Conservation (phyloP, 345 rosid genomes). For the Acer yangbiense region DNA sequence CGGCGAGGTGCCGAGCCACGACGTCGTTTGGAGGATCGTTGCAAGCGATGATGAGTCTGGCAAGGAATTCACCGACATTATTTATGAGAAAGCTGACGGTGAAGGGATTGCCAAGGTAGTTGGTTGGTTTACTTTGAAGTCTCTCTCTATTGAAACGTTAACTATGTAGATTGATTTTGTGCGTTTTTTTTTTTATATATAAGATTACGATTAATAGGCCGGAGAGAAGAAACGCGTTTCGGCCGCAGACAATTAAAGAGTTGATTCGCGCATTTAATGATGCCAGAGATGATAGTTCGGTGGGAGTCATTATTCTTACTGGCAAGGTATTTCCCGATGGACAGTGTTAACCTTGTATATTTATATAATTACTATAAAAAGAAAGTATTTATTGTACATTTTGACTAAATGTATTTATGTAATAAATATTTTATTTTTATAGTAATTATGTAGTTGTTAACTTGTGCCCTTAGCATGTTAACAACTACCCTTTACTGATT, state of each 20-base stretch:
- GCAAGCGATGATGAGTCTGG: conserved; percentile 37
- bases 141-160: neutral
- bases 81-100: conserved; percentile 78
- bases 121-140: neutral
- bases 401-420: no score
- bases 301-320: conserved; percentile 85
- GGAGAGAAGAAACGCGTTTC: conserved; percentile 77
- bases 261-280: conserved; percentile 74
- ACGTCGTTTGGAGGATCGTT: conserved; percentile 58
- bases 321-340: conserved; percentile 56
- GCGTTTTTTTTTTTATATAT: neutral
- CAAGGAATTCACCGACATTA: conserved; percentile 61
- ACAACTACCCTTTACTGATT: no score
- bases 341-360: no score
- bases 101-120: conserved; percentile 87
- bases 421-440: no score
- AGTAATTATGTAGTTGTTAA: no score
- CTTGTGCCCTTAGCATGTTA: no score
- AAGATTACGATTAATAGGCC: conserved; percentile 87
- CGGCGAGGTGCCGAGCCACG: conserved; percentile 59
- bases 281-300: conserved; percentile 76
- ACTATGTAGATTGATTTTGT: neutral
- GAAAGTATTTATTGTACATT: no score
- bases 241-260: conserved; percentile 81
- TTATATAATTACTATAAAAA: no score